phyloP scores from a whole-genome alignment of 2,329 filamentous ascomycete species.

The Colletotrichum liaoningense region DNA sequence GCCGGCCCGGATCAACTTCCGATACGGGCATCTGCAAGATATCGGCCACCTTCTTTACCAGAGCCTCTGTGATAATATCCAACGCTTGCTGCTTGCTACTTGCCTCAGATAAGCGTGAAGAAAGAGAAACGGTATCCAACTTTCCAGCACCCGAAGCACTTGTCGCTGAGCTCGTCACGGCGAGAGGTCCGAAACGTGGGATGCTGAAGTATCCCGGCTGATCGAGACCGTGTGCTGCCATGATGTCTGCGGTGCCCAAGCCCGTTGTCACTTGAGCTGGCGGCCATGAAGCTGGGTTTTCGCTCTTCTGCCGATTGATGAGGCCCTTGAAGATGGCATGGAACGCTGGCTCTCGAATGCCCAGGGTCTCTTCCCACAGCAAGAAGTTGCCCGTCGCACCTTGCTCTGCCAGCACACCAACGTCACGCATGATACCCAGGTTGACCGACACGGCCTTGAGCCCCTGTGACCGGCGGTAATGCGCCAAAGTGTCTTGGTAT shows the following conservation, averaged over 20 bases:
- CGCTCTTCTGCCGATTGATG: conserved; percentile 19
- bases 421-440: conserved; percentile 27
- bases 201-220: background rate
- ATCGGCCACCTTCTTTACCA: conserved; percentile 6
- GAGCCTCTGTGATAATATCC: conserved; percentile 6
- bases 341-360: conserved; percentile 38
- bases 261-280: background rate
- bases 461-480: conserved; percentile 22
- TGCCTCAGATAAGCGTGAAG: background rate
- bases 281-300: background rate
- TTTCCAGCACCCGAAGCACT: background rate
- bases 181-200: background rate
- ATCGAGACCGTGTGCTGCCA: background rate
- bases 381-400: background rate
- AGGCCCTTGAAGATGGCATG: conserved; percentile 36
- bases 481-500: conserved; percentile 42
- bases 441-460: conserved; percentile 11
- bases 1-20: background rate
- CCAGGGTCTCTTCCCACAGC: conserved; percentile 36
- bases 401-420: conserved; percentile 15
- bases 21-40: background rate
- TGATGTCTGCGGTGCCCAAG: background rate
- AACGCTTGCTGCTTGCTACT: background rate
- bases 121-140: background rate
- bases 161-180: background rate